Evolutionary conservation across 306 rosid genomes (phyloP).

Genomic region (Dryas alaskensis): DNA sequence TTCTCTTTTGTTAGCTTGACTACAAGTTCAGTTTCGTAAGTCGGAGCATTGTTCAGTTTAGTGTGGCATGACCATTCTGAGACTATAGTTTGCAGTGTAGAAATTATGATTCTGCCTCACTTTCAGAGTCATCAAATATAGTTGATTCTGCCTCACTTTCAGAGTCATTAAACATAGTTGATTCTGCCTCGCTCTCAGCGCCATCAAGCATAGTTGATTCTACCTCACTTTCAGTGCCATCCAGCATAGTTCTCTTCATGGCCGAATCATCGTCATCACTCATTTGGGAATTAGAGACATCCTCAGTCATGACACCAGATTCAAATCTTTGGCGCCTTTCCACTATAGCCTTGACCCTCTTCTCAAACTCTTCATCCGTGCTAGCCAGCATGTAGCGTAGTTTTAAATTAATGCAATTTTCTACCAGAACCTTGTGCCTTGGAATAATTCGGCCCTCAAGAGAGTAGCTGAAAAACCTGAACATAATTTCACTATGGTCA

Average conservation of each 20-base stretch:
- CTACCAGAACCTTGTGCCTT: slow-evolving; percentile 80
- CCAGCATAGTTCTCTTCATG: slow-evolving; percentile 15
- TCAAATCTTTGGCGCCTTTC: slow-evolving; percentile 55
- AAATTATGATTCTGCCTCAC: slow-evolving; percentile 6
- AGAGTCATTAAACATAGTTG: slow-evolving; percentile 8
- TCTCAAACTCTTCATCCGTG: slow-evolving; percentile 70
- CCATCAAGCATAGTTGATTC: slow-evolving; percentile 15
- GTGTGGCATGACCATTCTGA: not conserved
- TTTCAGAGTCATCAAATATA: slow-evolving; percentile 8
- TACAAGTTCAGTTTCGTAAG: not conserved
- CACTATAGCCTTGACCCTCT: slow-evolving; percentile 48
- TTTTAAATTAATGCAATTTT: slow-evolving; percentile 64
- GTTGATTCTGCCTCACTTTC: slow-evolving; percentile 11
- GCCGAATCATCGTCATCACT: slow-evolving; percentile 14
- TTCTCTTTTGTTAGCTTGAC: not conserved
- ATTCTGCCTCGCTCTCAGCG: slow-evolving; percentile 2
- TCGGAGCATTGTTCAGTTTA: not conserved
- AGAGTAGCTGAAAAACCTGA: slow-evolving; percentile 91
- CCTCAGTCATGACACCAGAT: slow-evolving; percentile 36
- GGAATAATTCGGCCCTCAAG: slow-evolving; percentile 83
- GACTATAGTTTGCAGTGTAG: not conserved
- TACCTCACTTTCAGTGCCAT: slow-evolving; percentile 6
- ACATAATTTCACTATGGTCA: slow-evolving; percentile 16
- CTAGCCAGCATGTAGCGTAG: slow-evolving; percentile 77
- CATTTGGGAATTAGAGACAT: slow-evolving; percentile 17